Evolutionary conservation across 305 asterid genomes (phyloP).

Genomic region (Ajuga reptans): DNA sequence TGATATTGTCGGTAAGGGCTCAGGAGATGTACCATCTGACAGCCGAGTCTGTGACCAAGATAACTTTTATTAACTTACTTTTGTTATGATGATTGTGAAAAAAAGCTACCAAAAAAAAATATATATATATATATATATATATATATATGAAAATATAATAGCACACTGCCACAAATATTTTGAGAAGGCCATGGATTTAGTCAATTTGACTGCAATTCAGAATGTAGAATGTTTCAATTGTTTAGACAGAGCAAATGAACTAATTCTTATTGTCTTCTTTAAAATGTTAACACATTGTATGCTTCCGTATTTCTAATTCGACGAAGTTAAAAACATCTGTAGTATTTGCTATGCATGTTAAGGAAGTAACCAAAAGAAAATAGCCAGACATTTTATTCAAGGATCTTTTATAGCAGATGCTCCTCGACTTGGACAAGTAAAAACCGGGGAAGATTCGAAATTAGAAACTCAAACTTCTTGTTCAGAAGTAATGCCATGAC

Average conservation of each 20-base stretch:
- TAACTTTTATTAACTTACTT: not conserved
- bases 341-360: not conserved
- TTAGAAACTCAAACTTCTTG: not conserved
- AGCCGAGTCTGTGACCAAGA: constrained; percentile 45
- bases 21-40: constrained; percentile 49
- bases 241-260: not conserved
- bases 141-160: not conserved
- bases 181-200: not conserved
- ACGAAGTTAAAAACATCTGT: not conserved
- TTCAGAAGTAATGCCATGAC: not conserved
- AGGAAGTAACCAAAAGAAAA: not conserved
- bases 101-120: not conserved
- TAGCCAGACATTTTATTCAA: not conserved
- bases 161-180: not conserved
- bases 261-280: not conserved
- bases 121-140: no score
- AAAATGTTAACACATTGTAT: not conserved
- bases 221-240: constrained; percentile 5
- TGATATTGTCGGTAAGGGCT: constrained; percentile 46
- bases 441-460: not conserved
- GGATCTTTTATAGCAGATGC: not conserved
- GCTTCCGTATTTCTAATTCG: not conserved
- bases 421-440: not conserved
- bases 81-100: not conserved
- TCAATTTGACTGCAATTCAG: constrained; percentile 1